phyloP scores from a whole-genome alignment of 73 alveolate species.

The Paramecium caudatum region DNA sequence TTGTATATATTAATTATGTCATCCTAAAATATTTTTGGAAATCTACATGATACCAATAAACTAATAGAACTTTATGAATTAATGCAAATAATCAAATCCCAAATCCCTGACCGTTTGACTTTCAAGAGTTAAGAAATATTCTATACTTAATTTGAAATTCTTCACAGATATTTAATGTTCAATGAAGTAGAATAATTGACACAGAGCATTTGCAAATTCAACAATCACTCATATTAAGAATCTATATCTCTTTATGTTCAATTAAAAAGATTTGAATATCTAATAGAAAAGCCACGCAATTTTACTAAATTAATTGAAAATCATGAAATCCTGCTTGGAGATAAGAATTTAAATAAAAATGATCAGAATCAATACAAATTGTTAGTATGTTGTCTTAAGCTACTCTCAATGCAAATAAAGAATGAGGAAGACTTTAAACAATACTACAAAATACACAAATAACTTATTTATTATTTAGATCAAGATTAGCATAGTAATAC shows the following conservation, averaged over 20 bases:
- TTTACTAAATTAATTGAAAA: background rate
- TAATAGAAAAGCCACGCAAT: background rate
- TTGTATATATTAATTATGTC: background rate
- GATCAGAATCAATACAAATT: background rate
- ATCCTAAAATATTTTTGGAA: conserved; percentile 26
- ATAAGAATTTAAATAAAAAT: background rate
- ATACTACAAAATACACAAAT: background rate
- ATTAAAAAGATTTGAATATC: background rate
- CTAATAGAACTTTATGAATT: conserved; percentile 55
- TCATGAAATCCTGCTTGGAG: background rate
- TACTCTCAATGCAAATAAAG: background rate
- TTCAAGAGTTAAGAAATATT: background rate
- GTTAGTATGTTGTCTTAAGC: background rate
- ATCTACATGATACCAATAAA: background rate
- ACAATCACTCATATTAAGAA: background rate
- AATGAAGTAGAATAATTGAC: background rate
- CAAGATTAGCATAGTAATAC: background rate
- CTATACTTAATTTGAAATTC: background rate
- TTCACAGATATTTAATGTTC: background rate
- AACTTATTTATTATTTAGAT: background rate
- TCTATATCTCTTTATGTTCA: background rate
- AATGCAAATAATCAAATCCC: background rate
- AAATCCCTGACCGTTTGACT: background rate
- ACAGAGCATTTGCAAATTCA: conserved; percentile 2
- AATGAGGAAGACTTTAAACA: conserved; percentile 1